Base-by-base conservation (phyloP, 768 basidiomycete species). In the Mycena latifolia region DNA sequence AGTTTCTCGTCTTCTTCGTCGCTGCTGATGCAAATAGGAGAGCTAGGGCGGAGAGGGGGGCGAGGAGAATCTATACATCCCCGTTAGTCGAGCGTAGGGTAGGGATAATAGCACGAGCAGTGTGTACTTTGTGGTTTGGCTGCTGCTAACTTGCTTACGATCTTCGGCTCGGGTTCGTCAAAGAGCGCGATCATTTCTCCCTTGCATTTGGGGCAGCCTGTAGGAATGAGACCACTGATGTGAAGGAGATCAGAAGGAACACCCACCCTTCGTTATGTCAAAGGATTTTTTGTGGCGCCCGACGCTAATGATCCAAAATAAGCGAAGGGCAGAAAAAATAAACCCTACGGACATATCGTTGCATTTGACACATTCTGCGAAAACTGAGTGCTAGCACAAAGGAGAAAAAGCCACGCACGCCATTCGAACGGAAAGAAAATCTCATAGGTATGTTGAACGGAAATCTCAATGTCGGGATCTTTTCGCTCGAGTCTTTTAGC, bases 371-470 rank as follows among this genome's bases (percentile, higher is more conserved):
- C 92, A 93, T 75, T 87, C 92, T 92, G 61, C 33, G 54, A 22
- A 43, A n/a, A 22, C 59, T 67, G 15, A 70, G 62, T 28, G 56
- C 24, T 27, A 39, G 29, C 14, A 62, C 48, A 43, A 43, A 57
- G 28, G 39, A 55, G 25, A 64, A 65, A 37, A 58, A 63, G 22
- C 28, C 58, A 56, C 51, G 25, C 20, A 92, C 92, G 81, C 92
- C 92, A 94, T 73, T 89, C 80, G 69, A 81, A 94, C 24, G 87
- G 86, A 78, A 92, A 89, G 24, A 81, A 82, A 66, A 94, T 93
- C 63, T 92, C 90, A 71, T 94, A 94, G 74, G 87, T 81, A 65
- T 94, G 92, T 79, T 85, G 14, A 88, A 92, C 90, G 29, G 92
- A 89, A 58, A 96, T 88, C 52, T 86, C 80, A 45, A 96, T 93